These are phyloP conservation scores for Delphinella strobiligena DNA, from an alignment of 2,329 filamentous ascomycete species.

Conservation along the genomic window DNA sequence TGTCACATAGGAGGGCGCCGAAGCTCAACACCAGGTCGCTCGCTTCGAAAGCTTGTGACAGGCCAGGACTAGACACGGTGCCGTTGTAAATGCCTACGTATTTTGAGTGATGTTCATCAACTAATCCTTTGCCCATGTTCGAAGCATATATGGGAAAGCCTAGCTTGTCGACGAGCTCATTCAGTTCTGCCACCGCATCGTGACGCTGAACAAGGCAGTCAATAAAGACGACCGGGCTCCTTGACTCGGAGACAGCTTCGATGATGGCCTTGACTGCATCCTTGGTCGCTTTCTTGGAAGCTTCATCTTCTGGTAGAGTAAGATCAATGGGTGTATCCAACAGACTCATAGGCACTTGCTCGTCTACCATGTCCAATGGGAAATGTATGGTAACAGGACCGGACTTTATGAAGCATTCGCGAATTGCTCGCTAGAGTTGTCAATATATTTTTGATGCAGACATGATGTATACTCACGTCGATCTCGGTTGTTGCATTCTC, in stretches of 20 bases:
- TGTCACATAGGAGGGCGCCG: too few relatives aligned
- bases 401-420: slow-evolving; percentile 30
- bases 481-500: slow-evolving; percentile 29
- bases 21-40: too few relatives aligned
- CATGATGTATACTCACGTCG: slow-evolving; percentile 22
- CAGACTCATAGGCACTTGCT: slow-evolving; percentile 25
- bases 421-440: slow-evolving; percentile 21
- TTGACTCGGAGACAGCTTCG: slow-evolving; percentile 20
- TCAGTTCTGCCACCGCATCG: slow-evolving; percentile 22
- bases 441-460: slow-evolving; percentile 1
- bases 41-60: too few relatives aligned
- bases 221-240: slow-evolving; percentile 26
- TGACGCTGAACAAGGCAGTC: slow-evolving; percentile 29
- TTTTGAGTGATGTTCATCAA: too few relatives aligned
- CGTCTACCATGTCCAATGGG: slow-evolving; percentile 26
- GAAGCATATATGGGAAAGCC: slow-evolving; percentile 26
- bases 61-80: too few relatives aligned
- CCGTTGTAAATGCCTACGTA: too few relatives aligned
- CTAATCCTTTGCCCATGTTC: too few relatives aligned
- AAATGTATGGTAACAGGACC: slow-evolving; percentile 34
- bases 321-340: slow-evolving; percentile 26
- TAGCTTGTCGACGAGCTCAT: slow-evolving; percentile 22
- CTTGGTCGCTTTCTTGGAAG: slow-evolving; percentile 13
- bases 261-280: slow-evolving; percentile 24
- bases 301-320: slow-evolving; percentile 16